Conservation (phyloP, 192 early-diverging fungal genomes). For the Coemansia sp. region DNA sequence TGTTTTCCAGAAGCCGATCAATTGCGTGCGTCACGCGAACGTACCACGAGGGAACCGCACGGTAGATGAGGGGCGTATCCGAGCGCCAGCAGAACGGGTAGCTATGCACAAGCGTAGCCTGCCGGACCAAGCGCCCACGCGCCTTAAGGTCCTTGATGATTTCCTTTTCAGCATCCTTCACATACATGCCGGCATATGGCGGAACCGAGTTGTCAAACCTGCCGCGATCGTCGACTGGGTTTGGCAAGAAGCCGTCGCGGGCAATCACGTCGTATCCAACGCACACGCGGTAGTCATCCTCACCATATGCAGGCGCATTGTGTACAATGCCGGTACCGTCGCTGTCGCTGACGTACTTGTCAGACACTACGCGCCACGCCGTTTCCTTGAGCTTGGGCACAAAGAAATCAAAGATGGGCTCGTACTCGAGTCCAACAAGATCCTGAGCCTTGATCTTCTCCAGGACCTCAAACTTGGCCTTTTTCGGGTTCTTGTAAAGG, state of each 20-base stretch:
- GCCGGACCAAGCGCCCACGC: slow-evolving; percentile 80
- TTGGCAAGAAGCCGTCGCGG: slow-evolving; percentile 82
- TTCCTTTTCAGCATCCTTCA: slow-evolving; percentile 97
- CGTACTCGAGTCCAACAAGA: slow-evolving; percentile 85
- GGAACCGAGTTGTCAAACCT: slow-evolving; percentile 72
- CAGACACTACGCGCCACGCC: slow-evolving; percentile 84
- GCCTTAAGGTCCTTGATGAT: slow-evolving; percentile 91
- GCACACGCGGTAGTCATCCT: slow-evolving; percentile 98
- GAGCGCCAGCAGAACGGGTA: slow-evolving; percentile 99
- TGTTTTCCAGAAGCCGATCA: slow-evolving; percentile 85
- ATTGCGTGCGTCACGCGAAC: slow-evolving; percentile 83
- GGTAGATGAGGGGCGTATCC: slow-evolving; percentile 96
- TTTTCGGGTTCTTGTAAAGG: slow-evolving; percentile 93
- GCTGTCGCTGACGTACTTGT: slow-evolving; percentile 90
- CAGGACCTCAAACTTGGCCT: slow-evolving; percentile 88
- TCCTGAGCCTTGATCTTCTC: slow-evolving; percentile 73
- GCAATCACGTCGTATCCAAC: slow-evolving; percentile 76
- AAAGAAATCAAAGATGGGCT: slow-evolving; percentile 90
- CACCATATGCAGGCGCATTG: slow-evolving; percentile 96
- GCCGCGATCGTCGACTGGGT: slow-evolving; percentile 87
- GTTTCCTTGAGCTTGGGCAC: slow-evolving; percentile 66
- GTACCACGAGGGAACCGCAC: slow-evolving; percentile 97
- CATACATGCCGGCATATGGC: slow-evolving; percentile 79
- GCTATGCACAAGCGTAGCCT: slow-evolving; percentile 86
- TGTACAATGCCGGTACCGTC: slow-evolving; percentile 98